Conservation (phyloP, 2,329 filamentous ascomycete genomes). For the Colletotrichum endophyticum region DNA sequence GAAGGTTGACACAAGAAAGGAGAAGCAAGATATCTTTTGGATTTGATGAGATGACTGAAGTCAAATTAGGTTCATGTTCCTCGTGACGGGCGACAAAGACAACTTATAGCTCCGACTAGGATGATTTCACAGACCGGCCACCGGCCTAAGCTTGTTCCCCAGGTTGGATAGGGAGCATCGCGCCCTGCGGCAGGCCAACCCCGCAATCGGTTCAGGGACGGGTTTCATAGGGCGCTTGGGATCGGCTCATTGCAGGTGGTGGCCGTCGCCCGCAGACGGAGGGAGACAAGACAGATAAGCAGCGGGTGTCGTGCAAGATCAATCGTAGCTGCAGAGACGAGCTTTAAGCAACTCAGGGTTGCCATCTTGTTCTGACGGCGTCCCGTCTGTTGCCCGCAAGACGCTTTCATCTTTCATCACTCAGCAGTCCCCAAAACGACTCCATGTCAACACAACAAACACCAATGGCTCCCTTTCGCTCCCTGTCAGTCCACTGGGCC, state of each 20-base stretch:
- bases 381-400: not conserved
- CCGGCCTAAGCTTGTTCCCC: constrained; percentile 1
- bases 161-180: constrained; percentile 5
- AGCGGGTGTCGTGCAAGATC: not conserved
- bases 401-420: not conserved
- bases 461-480: not conserved
- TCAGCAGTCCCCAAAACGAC: not conserved
- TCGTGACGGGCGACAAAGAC: constrained; percentile 10
- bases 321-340: not conserved
- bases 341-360: not conserved
- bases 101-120: constrained; percentile 10
- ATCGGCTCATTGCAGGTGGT: constrained; percentile 9
- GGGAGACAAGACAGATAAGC: constrained; percentile 1
- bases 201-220: constrained; percentile 10
- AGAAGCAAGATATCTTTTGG: not conserved
- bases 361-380: not conserved
- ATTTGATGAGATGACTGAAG: constrained; percentile 6
- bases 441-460: not conserved
- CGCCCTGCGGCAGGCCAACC: constrained; percentile 10
- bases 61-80: not conserved
- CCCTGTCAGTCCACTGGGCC: not conserved
- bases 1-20: not conserved
- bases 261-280: not conserved
- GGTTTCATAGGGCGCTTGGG: constrained; percentile 17
- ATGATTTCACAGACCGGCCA: constrained; percentile 7